These are phyloP conservation scores for Macrolepiota albuminosa DNA, from an alignment of 768 basidiomycete genomes.

Conservation along the genomic window DNA sequence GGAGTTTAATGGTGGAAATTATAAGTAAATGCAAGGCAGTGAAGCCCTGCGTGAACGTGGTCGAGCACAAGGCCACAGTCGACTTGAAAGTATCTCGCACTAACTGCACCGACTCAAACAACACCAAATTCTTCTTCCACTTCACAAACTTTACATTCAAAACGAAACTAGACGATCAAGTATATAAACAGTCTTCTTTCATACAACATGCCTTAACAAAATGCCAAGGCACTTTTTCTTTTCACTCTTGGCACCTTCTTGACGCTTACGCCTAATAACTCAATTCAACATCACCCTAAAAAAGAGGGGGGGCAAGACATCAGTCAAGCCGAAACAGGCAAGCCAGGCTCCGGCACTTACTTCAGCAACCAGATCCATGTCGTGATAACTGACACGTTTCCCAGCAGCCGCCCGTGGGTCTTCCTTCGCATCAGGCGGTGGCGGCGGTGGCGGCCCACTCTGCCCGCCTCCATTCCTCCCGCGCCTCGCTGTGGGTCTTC, in stretches of 20 bases:
- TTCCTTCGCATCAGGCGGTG: constrained; percentile 85
- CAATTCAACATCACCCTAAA: constrained; percentile 58
- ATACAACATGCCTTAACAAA: background rate
- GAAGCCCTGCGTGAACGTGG: constrained; percentile 8
- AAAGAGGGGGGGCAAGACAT: constrained; percentile 10
- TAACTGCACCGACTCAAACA: constrained; percentile 21
- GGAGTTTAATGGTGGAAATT: background rate
- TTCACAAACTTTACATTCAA: constrained; percentile 1
- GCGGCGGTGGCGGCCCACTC: constrained; percentile 61
- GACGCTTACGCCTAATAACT: constrained; percentile 30
- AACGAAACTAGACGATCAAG: background rate
- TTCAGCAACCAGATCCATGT: constrained; percentile 92
- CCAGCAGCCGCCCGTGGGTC: constrained; percentile 90
- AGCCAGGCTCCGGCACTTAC: constrained; percentile 24
- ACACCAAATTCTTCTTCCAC: constrained; percentile 23
- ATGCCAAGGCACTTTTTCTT: background rate
- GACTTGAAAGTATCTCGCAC: background rate
- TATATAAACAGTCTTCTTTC: constrained; percentile 1
- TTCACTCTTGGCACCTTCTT: background rate
- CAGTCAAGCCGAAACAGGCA: background rate
- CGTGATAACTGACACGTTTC: constrained; percentile 89
- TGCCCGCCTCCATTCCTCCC: constrained; percentile 29
- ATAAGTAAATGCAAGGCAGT: constrained; percentile 8
- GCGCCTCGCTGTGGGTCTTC: constrained; percentile 94
- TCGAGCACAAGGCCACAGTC: constrained; percentile 1